Evolutionary conservation across 2,329 filamentous ascomycete genomes (phyloP).

Genomic region (Phyllachora maydis): DNA sequence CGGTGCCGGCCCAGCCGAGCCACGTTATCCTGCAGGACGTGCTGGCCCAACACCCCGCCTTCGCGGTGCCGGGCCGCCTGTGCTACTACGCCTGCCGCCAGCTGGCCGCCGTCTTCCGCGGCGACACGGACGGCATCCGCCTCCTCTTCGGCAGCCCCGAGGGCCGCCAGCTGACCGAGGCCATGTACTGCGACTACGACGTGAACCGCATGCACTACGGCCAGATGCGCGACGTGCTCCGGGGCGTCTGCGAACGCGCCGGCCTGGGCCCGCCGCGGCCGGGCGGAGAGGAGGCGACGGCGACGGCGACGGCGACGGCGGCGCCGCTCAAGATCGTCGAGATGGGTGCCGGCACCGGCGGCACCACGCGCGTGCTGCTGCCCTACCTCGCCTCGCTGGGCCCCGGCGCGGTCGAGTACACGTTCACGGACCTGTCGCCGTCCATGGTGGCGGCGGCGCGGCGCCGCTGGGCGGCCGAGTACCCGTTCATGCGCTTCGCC

Average conservation of each 20-base stretch:
- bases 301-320: conserved; percentile 13
- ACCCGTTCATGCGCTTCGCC: conserved; percentile 10
- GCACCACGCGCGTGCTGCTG: conserved; percentile 12
- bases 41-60: conserved; percentile 8
- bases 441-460: conserved; percentile 11
- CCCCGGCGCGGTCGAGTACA: conserved; percentile 12
- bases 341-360: conserved; percentile 12
- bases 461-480: conserved; percentile 6
- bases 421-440: conserved; percentile 16
- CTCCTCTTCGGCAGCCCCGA: conserved; percentile 6
- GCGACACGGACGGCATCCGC: conserved; percentile 3
- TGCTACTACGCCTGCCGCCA: conserved; percentile 2
- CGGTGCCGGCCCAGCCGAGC: conserved; percentile 7
- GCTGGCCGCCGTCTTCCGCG: conserved; percentile 4
- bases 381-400: conserved; percentile 8
- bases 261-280: neutral
- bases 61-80: conserved; percentile 7
- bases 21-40: conserved; percentile 9
- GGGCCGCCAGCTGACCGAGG: conserved; percentile 9
- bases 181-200: conserved; percentile 12
- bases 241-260: conserved; percentile 7
- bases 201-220: conserved; percentile 7
- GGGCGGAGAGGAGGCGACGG: no score
- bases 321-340: conserved; percentile 11
- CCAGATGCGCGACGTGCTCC: conserved; percentile 6